Base-by-base conservation (phyloP, 352 stramenopile species). In the Phytopythium helicoides region DNA sequence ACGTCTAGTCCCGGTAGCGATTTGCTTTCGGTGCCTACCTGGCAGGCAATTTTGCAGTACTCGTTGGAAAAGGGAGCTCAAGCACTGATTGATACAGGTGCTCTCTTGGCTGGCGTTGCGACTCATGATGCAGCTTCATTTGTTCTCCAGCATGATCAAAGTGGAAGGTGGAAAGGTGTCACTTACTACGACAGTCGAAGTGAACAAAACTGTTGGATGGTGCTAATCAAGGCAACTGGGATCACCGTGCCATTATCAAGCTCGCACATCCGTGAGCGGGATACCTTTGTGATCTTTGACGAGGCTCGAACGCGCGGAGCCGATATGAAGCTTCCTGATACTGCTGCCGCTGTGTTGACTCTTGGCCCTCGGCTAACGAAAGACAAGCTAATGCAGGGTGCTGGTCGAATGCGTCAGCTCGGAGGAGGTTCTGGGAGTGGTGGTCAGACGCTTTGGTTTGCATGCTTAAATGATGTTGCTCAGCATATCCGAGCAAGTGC, bases 301-400 rank as follows among this genome's bases (percentile, higher is more conserved):
- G 89, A 98, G 41, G 83, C 86, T 9, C 83, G 86, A 1, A 92
- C 87, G 37, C 71, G 89, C 44, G 89, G 89, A 1, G 84, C 89
- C 0, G 90, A 97, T 57, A 86, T 98, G 73, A 96, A 97, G 58
- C 58, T 97, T 3, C 52, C 62, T 15, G n/a, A 53, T 15, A 39
- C 92, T 9, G 82, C 84, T 4, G 50, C 86, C 6, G 89, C 86
- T 11, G 49, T 96, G 45, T 45, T 97, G 19, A 97, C 89, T 2
- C 64, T 97, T 1, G 88, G 86, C 0, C 85, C 87, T 7, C 82
- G 80, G 18, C 69, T 97, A 19, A 88, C 81, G 0, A 98, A 97
- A 47, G 92, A 97, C 58, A 97, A 97, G 47, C 51, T 97, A 3
- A 96, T 97, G 88, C 91, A 97, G 62, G 89, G 86, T n/a, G 87